Evolutionary conservation across 1,284 basidiomycete species (phyloP).

Genomic region (Fomitopsis betulina): DNA sequence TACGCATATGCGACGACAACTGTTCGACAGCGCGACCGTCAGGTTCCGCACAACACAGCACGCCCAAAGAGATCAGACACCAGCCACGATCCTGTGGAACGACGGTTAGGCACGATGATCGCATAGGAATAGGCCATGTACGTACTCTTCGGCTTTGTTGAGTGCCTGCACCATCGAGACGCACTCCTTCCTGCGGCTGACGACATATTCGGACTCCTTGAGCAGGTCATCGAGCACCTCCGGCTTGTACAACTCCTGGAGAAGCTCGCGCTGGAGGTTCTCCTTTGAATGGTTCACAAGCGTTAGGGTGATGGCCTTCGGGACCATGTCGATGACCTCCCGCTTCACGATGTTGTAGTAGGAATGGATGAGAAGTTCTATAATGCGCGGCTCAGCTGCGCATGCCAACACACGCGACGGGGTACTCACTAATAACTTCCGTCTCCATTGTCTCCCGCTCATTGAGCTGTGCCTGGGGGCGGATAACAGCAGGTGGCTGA

Average conservation of each 20-base stretch:
- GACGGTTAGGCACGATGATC: not conserved
- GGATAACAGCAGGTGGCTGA: conserved; percentile 84
- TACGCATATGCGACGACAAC: conserved; percentile 20
- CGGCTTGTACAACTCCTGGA: conserved; percentile 88
- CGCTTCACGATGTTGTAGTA: conserved; percentile 98
- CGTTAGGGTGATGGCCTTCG: conserved; percentile 93
- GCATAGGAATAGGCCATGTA: conserved; percentile 18
- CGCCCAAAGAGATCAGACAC: conserved; percentile 24
- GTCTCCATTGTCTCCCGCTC: conserved; percentile 98
- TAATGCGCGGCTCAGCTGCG: not conserved
- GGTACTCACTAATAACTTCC: conserved; percentile 92
- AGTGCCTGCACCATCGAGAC: conserved; percentile 84
- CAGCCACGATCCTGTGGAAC: conserved; percentile 31
- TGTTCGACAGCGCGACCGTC: conserved; percentile 11
- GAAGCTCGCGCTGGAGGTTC: conserved; percentile 83
- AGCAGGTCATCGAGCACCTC: conserved; percentile 89
- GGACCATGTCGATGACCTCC: conserved; percentile 99
- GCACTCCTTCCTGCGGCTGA: conserved; percentile 85
- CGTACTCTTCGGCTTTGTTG: conserved; percentile 89
- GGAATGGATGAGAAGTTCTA: conserved; percentile 87
- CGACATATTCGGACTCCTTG: conserved; percentile 87
- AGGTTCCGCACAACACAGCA: conserved; percentile 6
- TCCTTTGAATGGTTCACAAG: conserved; percentile 93
- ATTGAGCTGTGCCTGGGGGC: conserved; percentile 89
- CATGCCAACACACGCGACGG: not conserved